phyloP scores from a whole-genome alignment of 2,329 filamentous ascomycete species.

The Talaromyces sp. region DNA sequence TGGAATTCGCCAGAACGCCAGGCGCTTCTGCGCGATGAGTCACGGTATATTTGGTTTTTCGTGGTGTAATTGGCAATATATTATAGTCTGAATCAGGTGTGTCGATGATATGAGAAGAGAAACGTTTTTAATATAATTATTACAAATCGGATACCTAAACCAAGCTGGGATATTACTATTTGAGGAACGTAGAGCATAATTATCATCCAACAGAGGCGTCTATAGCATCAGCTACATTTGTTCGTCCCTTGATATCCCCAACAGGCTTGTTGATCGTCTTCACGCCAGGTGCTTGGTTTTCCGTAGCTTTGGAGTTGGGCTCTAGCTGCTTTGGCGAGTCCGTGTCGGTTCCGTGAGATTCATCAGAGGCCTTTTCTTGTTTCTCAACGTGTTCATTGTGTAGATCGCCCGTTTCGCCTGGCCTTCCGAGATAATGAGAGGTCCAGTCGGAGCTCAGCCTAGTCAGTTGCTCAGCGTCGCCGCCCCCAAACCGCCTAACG shows the following conservation, averaged over 20 bases:
- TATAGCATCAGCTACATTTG: background rate
- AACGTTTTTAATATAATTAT: background rate
- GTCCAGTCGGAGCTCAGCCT: constrained; percentile 7
- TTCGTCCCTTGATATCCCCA: background rate
- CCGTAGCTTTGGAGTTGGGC: background rate
- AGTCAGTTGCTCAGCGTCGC: constrained; percentile 8
- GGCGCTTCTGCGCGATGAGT: background rate
- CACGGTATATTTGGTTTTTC: background rate
- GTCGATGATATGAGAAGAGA: background rate
- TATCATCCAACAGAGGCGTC: background rate
- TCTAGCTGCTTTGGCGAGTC: background rate
- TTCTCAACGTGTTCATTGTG: background rate
- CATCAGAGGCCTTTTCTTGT: background rate
- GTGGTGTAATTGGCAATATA: background rate
- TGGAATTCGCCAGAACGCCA: background rate
- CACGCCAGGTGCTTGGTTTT: background rate
- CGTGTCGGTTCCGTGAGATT: background rate
- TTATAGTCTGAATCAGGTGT: background rate
- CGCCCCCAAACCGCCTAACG: constrained; percentile 4
- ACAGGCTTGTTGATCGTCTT: background rate
- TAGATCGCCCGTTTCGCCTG: background rate
- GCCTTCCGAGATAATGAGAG: constrained; percentile 53
- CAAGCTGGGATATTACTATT: background rate
- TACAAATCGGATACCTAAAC: background rate
- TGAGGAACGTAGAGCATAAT: background rate